A percentile compares a stretch with the other conserved stretches of the same genome.
Evolutionary conservation across 495 filamentous ascomycete genomes (phyloP).

Genomic region (Penicillium paxilli): DNA sequence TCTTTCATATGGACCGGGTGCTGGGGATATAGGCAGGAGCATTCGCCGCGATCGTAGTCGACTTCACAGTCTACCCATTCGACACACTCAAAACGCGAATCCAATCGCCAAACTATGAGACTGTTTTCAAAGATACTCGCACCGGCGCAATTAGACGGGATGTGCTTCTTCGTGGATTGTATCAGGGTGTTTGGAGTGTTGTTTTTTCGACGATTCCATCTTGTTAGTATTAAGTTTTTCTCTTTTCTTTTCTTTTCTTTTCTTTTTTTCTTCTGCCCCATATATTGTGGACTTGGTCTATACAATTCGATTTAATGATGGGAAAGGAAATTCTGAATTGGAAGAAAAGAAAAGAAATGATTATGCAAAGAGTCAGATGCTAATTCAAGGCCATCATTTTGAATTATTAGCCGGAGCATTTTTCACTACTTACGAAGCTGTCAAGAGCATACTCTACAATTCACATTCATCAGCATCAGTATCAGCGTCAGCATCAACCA

Average conservation of each 20-base stretch:
- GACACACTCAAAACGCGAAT: slow-evolving; percentile 86
- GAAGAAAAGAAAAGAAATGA: background rate
- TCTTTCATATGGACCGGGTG: too few species aligned
- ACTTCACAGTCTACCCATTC: slow-evolving; percentile 77
- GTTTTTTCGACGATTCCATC: slow-evolving; percentile 86
- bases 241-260: too few species aligned
- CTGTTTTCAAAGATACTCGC: slow-evolving; percentile 57
- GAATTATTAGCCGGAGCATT: slow-evolving; percentile 87
- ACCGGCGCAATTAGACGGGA: slow-evolving; percentile 53
- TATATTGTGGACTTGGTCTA: too few species aligned
- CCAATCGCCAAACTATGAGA: slow-evolving; percentile 71
- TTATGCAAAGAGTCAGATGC: too few species aligned
- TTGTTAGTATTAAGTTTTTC: slow-evolving; percentile 45
- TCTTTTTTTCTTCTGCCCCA: too few species aligned
- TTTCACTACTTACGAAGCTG: slow-evolving; percentile 84
- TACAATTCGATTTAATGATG: background rate
- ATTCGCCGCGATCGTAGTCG: slow-evolving; percentile 75
- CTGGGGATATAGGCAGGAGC: slow-evolving; percentile 77
- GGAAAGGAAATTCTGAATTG: background rate
- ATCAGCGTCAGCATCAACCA: slow-evolving; percentile 27
- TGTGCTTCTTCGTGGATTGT: slow-evolving; percentile 70
- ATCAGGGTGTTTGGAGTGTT: slow-evolving; percentile 87
- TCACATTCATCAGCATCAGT: too few species aligned
- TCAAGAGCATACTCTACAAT: slow-evolving; percentile 58
- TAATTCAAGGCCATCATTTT: too few species aligned